Base-by-base conservation (phyloP, 2,329 filamentous ascomycete genomes). In the Talaromyces piceae region DNA sequence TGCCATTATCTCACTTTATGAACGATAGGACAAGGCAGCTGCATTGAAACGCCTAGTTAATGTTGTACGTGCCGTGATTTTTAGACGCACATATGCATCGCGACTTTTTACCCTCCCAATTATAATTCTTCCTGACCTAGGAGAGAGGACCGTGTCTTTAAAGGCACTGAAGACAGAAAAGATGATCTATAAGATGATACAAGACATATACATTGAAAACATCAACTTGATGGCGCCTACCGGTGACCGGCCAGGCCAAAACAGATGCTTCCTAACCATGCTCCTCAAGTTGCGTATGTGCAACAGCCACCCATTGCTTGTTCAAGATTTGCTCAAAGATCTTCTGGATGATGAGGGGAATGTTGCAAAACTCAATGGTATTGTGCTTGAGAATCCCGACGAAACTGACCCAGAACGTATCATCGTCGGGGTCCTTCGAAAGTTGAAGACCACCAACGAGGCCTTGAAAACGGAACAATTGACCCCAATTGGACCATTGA, bases 81-180 rank as follows among this genome's bases (percentile, higher is more conserved):
- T 79, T 13, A 70, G 80, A 4, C 71, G 79, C 5, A 82, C 79
- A 0, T 78, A 82, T 61, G 63, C 64, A 1, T 77, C 80, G 49
- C 72, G 63, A 0, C 67, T 83, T 13, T 78, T 83, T 54, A 70
- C 73, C 1, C 65, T 71, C 0, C 76, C 78, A 0, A 75, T 84
- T 1, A 60, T 83, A 13, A 75, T 73, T 7, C 67, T 84, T 0
- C 81, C 80, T 0, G 62, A 65, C 12, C 73, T 80, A 0, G 65
- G 65, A 6, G 68, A 77, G 47, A 60, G 59, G 2, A 72, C 72
- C 0, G 57, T 72, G 4, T 63, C 59, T 54, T 64, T 79, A 1
- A 58, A 76, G 0, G 80, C 46, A 1, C 23, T 49, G 9, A 28
- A 25, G 9, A 49, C 45, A 16, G 51, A 52, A 41, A 28, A 41